Conservation (phyloP, 768 basidiomycete genomes). For the Tephrocybe rancida region DNA sequence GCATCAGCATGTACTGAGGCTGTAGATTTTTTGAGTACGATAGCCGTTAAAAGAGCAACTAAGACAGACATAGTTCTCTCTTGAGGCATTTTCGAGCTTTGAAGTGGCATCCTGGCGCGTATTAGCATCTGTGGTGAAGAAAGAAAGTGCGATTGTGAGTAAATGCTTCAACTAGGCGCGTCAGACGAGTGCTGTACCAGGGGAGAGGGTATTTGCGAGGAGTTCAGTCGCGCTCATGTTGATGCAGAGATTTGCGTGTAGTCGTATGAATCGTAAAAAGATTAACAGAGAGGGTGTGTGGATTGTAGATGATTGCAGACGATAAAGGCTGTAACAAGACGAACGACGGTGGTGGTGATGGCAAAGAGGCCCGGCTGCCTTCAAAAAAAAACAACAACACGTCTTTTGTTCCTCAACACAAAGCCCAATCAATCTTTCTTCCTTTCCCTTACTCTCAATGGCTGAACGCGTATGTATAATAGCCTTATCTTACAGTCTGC, state of each 20-base stretch:
- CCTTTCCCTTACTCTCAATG: conserved; percentile 35
- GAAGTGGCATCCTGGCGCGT: conserved; percentile 92
- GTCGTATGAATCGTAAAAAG: conserved; percentile 17
- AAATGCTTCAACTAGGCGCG: conserved; percentile 29
- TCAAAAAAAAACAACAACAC: conserved; percentile 13
- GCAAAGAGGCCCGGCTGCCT: conserved; percentile 16
- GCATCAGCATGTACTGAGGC: conserved; percentile 93
- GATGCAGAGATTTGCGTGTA: conserved; percentile 17
- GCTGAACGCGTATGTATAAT: conserved; percentile 60
- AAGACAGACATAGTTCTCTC: conserved; percentile 84
- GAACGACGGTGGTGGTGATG: conserved; percentile 15
- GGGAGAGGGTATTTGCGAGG: conserved; percentile 89
- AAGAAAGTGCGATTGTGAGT: conserved; percentile 22
- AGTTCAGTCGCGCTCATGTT: conserved; percentile 89
- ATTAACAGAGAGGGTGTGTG: conserved; percentile 1
- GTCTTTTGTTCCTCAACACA: conserved; percentile 16
- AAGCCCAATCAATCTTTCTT: conserved; percentile 7
- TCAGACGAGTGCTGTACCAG: conserved; percentile 58
- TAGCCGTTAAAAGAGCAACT: conserved; percentile 15
- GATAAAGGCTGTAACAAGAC: conserved; percentile 5
- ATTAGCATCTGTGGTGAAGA: conserved; percentile 62
- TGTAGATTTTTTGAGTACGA: conserved; percentile 35
- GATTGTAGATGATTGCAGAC: conserved; percentile 1
- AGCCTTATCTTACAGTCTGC: conserved; percentile 22
- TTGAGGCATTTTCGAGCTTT: conserved; percentile 83